phyloP scores from a whole-genome alignment of 1,139 yeast genomes.

The Yamadazyma atmosphaerica region DNA sequence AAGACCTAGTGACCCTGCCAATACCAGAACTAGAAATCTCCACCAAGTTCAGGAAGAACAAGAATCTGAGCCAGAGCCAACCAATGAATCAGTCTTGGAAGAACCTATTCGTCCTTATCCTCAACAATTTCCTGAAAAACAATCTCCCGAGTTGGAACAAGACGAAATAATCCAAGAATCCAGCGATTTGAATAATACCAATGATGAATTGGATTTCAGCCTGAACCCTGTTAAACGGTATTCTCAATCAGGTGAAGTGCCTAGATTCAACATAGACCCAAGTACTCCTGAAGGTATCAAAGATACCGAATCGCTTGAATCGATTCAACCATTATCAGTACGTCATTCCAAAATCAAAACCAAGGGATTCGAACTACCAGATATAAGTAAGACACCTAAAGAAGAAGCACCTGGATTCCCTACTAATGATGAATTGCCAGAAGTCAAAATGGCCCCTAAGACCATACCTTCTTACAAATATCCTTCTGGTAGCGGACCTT shows the following conservation, averaged over 20 bases:
- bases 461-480: constrained; percentile 21
- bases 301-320: constrained; percentile 22
- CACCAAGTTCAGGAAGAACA: background rate
- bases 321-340: constrained; percentile 27
- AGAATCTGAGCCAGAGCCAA: background rate
- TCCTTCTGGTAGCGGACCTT: constrained; percentile 72
- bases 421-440: constrained; percentile 1
- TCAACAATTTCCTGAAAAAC: constrained; percentile 1
- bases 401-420: background rate
- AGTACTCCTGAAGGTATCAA: constrained; percentile 5
- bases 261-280: constrained; percentile 3
- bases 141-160: background rate
- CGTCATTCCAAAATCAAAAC: constrained; percentile 18
- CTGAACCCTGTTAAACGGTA: background rate
- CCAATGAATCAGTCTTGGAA: too few species aligned
- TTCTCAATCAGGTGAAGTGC: background rate
- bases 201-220: constrained; percentile 1
- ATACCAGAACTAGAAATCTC: background rate
- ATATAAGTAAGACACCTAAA: constrained; percentile 16
- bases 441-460: constrained; percentile 7
- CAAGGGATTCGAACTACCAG: constrained; percentile 15
- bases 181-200: background rate
- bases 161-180: constrained; percentile 2
- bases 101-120: background rate
- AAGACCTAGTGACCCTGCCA: constrained; percentile 2